These are phyloP conservation scores for Russula compacta DNA, from an alignment of 768 basidiomycete genomes.

Conservation along the genomic window DNA sequence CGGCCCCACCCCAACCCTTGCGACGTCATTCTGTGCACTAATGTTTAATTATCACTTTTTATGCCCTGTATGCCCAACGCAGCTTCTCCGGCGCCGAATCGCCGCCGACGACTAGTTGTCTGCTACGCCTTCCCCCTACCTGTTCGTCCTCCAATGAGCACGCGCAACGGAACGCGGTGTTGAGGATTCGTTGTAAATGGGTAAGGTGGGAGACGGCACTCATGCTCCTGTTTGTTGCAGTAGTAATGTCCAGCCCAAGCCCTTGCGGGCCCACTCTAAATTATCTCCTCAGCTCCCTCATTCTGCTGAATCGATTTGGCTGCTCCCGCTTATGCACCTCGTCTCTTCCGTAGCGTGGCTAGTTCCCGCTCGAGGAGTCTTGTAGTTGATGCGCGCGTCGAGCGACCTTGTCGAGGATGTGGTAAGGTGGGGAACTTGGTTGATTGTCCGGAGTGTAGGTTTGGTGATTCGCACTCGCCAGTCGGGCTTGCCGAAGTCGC, in stretches of 20 bases:
- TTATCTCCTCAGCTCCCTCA: background rate
- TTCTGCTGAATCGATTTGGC: background rate
- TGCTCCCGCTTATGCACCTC: conserved; percentile 11
- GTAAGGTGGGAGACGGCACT: background rate
- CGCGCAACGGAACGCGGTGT: conserved; percentile 5
- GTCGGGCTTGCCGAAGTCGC: conserved; percentile 18
- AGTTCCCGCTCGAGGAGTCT: conserved; percentile 18
- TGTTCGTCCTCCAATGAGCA: conserved; percentile 12
- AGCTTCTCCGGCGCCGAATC: conserved; percentile 35
- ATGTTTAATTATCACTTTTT: conserved; percentile 22
- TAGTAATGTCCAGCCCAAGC: background rate
- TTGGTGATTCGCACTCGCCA: conserved; percentile 20
- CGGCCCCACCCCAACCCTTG: conserved; percentile 7
- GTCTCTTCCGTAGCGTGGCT: conserved; percentile 18
- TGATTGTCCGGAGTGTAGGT: conserved; percentile 2
- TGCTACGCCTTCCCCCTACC: conserved; percentile 21
- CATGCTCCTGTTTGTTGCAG: background rate
- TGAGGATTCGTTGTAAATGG: conserved; percentile 2
- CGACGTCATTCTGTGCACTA: conserved; percentile 18
- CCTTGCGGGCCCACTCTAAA: background rate
- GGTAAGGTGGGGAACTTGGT: background rate
- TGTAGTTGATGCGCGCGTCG: conserved; percentile 15
- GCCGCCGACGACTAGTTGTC: conserved; percentile 26
- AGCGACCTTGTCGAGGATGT: conserved; percentile 4
- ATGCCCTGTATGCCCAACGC: conserved; percentile 20